Evolutionary conservation across 305 asterid genomes (phyloP), one percentile per base, ranked within the genome.

Genomic region (Coffea humblotiana): DNA sequence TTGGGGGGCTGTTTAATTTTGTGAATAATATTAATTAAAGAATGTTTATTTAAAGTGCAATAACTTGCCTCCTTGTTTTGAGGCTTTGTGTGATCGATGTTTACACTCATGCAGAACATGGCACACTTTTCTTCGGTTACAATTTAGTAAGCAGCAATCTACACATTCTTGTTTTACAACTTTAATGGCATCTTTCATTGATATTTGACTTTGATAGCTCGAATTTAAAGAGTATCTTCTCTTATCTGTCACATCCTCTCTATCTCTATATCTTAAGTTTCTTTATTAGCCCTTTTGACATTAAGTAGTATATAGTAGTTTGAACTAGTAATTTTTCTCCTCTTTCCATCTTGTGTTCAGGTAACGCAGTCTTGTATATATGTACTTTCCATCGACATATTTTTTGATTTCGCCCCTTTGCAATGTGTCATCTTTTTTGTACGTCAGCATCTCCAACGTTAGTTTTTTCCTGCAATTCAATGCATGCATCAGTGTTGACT

Each of bases 81-180:
- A 85, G 93, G 88, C 90, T 88, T 85, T 77, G 69, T 70, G 84
- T 12, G 77, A 77, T 82, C 56, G 81, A 83, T 71, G 67, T 76
- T 81, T 82, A 84, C 79, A 74, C 67, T 72, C 32, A 4, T 80
- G 80, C n/a, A 69, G 32, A 79, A 82, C 90, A 82, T 88, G 90
- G 52, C 86, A 88, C 92, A 86, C 93, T 91, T 92, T 91, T 82
- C 91, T 87, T 89, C 88, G 80, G 80, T 83, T 86, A n/a, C 89
- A 88, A 81, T 78, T 37, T 37, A 37, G 43, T 37, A 37, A 37
- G 19, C 54, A 74, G 16, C 35, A 18, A 16, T 74, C 12, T 65
- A 68, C 83, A 66, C 76, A 48, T 85, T 77, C 77, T 74, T 72
- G 3, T 13, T 52, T 52, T 52, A 87, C 68, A 74, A 78, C 72